Evolutionary conservation across 2,329 filamentous ascomycete species (phyloP).

Genomic region (Epichloe uncinata): DNA sequence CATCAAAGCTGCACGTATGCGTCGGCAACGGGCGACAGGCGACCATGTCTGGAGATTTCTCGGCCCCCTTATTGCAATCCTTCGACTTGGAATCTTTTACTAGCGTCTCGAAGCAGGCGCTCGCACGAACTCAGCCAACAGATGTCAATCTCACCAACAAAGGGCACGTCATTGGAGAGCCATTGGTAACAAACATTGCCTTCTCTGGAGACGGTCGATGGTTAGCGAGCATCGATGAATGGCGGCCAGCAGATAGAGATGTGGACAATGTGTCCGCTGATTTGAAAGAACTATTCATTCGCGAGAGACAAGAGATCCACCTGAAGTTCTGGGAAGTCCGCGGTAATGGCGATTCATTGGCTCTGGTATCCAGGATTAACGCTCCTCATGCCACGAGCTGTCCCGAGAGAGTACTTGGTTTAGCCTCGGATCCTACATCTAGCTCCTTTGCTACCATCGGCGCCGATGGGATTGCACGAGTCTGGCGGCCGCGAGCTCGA

Average conservation of each 20-base stretch:
- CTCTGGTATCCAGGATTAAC: slow-evolving; percentile 72
- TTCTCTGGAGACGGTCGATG: slow-evolving; percentile 73
- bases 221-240: slow-evolving; percentile 87
- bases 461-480: slow-evolving; percentile 60
- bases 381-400: slow-evolving; percentile 55
- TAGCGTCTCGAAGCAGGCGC: slow-evolving; percentile 72
- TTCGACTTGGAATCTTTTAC: slow-evolving; percentile 72
- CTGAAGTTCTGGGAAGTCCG: slow-evolving; percentile 82
- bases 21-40: slow-evolving; percentile 50
- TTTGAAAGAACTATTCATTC: slow-evolving; percentile 30
- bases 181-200: slow-evolving; percentile 60
- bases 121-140: slow-evolving; percentile 79
- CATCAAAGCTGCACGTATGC: slow-evolving; percentile 53
- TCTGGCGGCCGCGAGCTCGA: slow-evolving; percentile 68
- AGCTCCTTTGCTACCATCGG: slow-evolving; percentile 76
- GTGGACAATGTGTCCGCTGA: slow-evolving; percentile 32
- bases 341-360: slow-evolving; percentile 44
- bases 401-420: slow-evolving; percentile 51
- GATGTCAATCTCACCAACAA: slow-evolving; percentile 64
- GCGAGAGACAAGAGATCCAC: slow-evolving; percentile 55
- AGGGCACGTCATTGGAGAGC: slow-evolving; percentile 59
- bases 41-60: slow-evolving; percentile 36
- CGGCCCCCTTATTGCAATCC: slow-evolving; percentile 57
- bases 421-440: slow-evolving; percentile 56
- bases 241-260: slow-evolving; percentile 63